Conservation (phyloP, 192 early-diverging fungal genomes). For the Allomyces macrogynus region DNA sequence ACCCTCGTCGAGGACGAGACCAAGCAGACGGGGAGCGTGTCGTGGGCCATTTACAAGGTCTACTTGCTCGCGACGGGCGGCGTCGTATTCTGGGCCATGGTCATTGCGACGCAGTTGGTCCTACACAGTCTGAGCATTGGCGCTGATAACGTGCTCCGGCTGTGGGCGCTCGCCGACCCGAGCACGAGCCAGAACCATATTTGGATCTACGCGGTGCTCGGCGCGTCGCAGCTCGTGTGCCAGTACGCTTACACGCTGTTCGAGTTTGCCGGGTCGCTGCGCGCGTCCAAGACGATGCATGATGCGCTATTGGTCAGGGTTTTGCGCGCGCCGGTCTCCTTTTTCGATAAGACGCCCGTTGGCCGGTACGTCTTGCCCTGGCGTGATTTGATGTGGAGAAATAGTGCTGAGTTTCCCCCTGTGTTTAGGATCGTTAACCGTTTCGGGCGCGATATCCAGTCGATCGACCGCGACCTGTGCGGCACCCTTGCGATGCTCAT, state of each 20-base stretch:
- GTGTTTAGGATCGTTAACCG: constrained; percentile 50
- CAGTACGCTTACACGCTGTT: constrained; percentile 16
- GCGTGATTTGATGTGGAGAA: too few relatives aligned
- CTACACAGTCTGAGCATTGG: constrained; percentile 17
- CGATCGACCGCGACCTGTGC: constrained; percentile 48
- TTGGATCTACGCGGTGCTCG: constrained; percentile 40
- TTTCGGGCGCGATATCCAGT: constrained; percentile 75
- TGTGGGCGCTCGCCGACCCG: constrained; percentile 30
- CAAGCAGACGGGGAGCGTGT: constrained; percentile 57
- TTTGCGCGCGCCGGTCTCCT: constrained; percentile 50
- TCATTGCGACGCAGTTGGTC: constrained; percentile 21
- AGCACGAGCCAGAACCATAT: constrained; percentile 23
- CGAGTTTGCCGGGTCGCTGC: constrained; percentile 22
- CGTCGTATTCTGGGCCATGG: constrained; percentile 34
- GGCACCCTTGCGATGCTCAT: constrained; percentile 32
- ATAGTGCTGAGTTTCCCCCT: constrained; percentile 19
- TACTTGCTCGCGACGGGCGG: constrained; percentile 55
- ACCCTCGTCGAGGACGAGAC: constrained; percentile 30
- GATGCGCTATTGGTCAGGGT: constrained; percentile 27
- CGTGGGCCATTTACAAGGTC: constrained; percentile 45
- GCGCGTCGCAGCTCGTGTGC: constrained; percentile 30
- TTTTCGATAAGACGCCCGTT: constrained; percentile 80
- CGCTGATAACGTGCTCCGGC: constrained; percentile 43
- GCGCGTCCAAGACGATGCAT: constrained; percentile 37
- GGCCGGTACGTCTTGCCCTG: constrained; percentile 20